Percentiles rank a stretch among this genome's conserved stretches.
Evolutionary conservation across 441 rosid species (phyloP).

Genomic region (Brassica balearica): DNA sequence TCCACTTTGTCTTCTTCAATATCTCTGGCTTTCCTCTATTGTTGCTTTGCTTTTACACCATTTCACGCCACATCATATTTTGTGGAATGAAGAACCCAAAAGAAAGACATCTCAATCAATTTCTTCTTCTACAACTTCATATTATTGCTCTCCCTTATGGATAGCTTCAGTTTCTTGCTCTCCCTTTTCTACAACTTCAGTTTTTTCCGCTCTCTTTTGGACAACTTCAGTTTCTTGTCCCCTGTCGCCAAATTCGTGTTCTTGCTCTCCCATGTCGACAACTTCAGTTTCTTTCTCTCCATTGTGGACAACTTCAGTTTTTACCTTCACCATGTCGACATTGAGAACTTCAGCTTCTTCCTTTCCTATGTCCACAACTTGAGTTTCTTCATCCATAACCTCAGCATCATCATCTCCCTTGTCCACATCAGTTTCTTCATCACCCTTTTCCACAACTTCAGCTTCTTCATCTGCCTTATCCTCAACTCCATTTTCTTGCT

Average conservation of each 20-base stretch:
- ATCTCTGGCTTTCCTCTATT: background rate
- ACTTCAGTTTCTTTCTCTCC: constrained; percentile 46
- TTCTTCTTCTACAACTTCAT: background rate
- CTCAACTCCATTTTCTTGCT: constrained; percentile 55
- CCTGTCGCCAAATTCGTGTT: background rate
- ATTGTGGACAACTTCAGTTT: background rate
- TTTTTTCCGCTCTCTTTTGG: background rate
- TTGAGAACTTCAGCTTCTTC: constrained; percentile 49
- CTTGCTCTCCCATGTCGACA: background rate
- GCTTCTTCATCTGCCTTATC: constrained; percentile 58
- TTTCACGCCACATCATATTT: constrained; percentile 14
- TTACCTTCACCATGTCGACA: background rate
- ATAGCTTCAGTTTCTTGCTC: no score
- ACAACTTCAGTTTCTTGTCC: background rate
- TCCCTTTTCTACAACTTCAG: background rate
- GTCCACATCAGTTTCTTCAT: constrained; percentile 40
- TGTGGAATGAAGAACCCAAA: background rate
- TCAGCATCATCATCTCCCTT: constrained; percentile 56
- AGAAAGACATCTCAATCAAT: constrained; percentile 20
- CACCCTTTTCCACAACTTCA: constrained; percentile 34
- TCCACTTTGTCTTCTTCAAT: no score
- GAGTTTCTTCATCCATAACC: constrained; percentile 43
- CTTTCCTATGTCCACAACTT: constrained; percentile 57
- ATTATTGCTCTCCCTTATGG: no score
- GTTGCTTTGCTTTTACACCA: background rate